These are phyloP conservation scores for Nyssa sinensis DNA, from an alignment of 148 eudicot genomes.

Conservation along the genomic window DNA sequence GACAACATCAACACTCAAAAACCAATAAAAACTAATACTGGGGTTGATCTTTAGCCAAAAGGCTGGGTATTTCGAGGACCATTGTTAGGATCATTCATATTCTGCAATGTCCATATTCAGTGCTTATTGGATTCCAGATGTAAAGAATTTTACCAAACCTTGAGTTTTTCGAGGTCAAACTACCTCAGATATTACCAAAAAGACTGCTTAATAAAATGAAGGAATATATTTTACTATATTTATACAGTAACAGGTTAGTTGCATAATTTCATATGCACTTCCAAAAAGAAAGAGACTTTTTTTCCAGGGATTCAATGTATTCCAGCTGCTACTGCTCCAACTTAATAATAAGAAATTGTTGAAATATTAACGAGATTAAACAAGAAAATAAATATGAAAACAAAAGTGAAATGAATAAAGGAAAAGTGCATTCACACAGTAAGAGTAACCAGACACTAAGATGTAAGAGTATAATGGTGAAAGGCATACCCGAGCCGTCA, in stretches of 20 bases:
- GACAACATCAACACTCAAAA: too few species aligned
- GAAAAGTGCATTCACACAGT: neutral
- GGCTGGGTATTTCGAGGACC: too few species aligned
- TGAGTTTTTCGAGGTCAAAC: too few species aligned
- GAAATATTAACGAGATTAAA: too few species aligned
- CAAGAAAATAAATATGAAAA: neutral
- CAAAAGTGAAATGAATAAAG: neutral
- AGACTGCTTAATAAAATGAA: neutral
- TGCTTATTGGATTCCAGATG: too few species aligned
- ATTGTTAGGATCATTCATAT: too few species aligned
- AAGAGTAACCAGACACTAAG: neutral
- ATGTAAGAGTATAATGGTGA: neutral
- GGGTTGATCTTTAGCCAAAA: too few species aligned
- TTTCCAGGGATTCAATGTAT: neutral
- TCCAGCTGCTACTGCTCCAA: neutral
- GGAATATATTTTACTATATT: neutral
- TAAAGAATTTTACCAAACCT: too few species aligned
- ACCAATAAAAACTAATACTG: too few species aligned
- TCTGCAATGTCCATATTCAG: too few species aligned
- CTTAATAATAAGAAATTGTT: too few species aligned
- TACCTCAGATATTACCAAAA: too few species aligned
- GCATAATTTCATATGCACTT: neutral
- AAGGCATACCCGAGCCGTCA: constrained; percentile 78
- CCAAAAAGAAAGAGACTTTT: neutral
- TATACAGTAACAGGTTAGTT: neutral